Evolutionary conservation across 306 rosid genomes (phyloP).

Genomic region (Arachis stenosperma): DNA sequence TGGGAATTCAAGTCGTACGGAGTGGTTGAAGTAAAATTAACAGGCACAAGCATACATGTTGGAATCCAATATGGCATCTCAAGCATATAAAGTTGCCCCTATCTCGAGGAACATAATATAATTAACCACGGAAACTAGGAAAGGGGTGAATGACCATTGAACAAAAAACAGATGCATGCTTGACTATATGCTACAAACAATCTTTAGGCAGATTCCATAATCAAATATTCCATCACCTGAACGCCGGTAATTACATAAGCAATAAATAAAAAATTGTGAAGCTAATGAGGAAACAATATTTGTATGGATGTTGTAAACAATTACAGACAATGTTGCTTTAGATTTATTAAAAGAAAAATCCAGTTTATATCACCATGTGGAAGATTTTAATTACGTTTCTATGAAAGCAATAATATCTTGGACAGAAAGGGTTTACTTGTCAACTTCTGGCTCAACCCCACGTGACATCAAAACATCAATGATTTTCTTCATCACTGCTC

Average conservation of each 20-base stretch:
- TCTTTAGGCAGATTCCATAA: not conserved
- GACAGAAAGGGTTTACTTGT: slow-evolving; percentile 58
- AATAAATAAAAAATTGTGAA: slow-evolving; percentile 4
- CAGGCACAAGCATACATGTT: not conserved
- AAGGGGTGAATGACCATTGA: not conserved
- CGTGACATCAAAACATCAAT: slow-evolving; percentile 93
- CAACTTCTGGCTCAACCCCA: slow-evolving; percentile 98
- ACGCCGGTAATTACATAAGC: not conserved
- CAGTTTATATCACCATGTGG: not conserved
- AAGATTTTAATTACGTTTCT: not conserved
- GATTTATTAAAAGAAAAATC: slow-evolving; percentile 18
- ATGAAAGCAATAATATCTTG: slow-evolving; percentile 27
- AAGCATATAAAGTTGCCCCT: not conserved
- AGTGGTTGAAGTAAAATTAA: not conserved
- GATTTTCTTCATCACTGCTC: slow-evolving; percentile 97
- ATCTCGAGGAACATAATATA: not conserved
- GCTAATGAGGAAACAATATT: not conserved
- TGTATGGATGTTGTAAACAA: not conserved
- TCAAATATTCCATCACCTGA: not conserved
- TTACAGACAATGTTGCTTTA: not conserved
- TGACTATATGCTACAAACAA: not conserved
- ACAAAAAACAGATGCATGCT: slow-evolving; percentile 8
- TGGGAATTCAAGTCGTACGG: not conserved
- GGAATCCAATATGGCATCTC: not conserved
- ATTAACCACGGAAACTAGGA: not conserved